Conservation (phyloP, 2,329 filamentous ascomycete genomes). For the Calonectria henricotiae region DNA sequence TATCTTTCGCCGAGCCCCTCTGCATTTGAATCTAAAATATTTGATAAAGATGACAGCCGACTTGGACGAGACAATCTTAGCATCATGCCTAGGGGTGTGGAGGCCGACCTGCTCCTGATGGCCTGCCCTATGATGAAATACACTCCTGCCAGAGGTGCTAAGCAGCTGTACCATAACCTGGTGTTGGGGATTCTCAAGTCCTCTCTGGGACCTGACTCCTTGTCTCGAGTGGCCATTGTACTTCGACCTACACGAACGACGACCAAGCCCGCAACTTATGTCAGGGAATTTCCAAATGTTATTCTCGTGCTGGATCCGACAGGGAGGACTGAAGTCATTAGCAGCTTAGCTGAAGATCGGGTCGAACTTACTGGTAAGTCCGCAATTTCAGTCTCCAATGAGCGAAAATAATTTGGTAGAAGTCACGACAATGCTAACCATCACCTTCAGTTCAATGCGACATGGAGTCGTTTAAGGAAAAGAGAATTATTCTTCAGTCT, state of each 20-base stretch:
- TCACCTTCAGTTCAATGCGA: neutral
- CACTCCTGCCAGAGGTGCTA: no score
- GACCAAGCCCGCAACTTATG: neutral
- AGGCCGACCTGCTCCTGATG: neutral
- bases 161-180: neutral
- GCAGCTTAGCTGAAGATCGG: neutral
- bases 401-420: neutral
- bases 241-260: neutral
- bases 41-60: neutral
- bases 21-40: neutral
- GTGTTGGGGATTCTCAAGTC: slow-evolving; percentile 1
- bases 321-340: neutral
- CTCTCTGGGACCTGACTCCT: neutral
- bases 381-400: no score
- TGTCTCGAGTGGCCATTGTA: slow-evolving; percentile 7
- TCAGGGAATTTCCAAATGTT: neutral
- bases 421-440: neutral
- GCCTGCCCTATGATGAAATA: neutral
- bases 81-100: slow-evolving; percentile 1
- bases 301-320: neutral
- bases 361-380: neutral
- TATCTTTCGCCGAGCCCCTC: neutral
- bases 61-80: slow-evolving; percentile 12
- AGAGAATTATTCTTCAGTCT: neutral
- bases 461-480: neutral